These are phyloP conservation scores for Colletotrichum abscissum DNA, from an alignment of 2,329 filamentous ascomycete genomes.

Conservation along the genomic window DNA sequence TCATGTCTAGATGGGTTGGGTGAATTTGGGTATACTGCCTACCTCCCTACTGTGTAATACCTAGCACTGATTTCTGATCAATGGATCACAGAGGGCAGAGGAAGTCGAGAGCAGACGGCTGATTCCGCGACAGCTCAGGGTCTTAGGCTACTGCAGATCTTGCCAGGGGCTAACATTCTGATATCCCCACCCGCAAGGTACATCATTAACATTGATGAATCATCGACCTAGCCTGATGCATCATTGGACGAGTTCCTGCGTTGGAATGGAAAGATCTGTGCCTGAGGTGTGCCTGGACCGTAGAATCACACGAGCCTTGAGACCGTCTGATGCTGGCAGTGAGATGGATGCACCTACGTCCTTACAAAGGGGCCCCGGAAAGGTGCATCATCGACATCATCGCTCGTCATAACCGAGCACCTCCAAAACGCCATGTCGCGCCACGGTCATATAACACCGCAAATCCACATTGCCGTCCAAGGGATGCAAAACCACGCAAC, in stretches of 20 bases:
- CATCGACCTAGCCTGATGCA: neutral
- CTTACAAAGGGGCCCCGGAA: neutral
- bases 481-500: neutral
- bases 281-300: neutral
- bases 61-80: too few species aligned
- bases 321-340: neutral
- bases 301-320: neutral
- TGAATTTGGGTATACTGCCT: neutral
- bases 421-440: constrained; percentile 2
- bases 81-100: too few species aligned
- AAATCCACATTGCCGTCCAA: neutral
- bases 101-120: neutral
- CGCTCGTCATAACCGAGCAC: constrained; percentile 10
- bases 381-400: constrained; percentile 8
- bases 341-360: neutral
- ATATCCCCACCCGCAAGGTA: neutral
- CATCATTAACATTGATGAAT: neutral
- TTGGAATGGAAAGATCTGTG: neutral
- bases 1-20: neutral
- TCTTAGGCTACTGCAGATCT: neutral
- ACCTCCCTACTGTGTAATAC: neutral
- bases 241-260: neutral
- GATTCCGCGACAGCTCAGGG: neutral
- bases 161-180: neutral
- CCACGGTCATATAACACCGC: neutral